Conservation (phyloP, 2,329 filamentous ascomycete genomes). For the Ophiocordyceps camponoti-floridani region DNA sequence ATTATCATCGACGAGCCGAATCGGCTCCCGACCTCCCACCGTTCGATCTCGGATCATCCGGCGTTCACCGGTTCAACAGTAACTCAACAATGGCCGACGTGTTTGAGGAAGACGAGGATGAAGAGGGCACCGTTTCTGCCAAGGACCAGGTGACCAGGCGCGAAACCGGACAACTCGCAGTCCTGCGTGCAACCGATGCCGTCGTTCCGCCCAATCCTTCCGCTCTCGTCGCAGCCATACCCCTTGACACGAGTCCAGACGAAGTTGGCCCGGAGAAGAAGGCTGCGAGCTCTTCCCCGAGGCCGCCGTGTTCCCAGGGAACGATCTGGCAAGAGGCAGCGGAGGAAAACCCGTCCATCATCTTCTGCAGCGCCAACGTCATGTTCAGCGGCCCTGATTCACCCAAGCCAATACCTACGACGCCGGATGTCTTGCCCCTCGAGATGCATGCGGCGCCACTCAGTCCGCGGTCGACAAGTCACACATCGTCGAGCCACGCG, state of each 20-base stretch:
- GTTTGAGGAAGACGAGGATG: slow-evolving; percentile 69
- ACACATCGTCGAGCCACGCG: slow-evolving; percentile 43
- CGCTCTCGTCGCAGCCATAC: neutral
- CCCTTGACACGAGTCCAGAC: neutral
- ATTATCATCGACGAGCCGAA: slow-evolving; percentile 62
- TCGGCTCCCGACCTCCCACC: slow-evolving; percentile 65
- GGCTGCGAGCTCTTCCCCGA: neutral
- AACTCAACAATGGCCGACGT: slow-evolving; percentile 69
- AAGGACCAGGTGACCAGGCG: neutral
- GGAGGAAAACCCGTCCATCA: slow-evolving; percentile 25
- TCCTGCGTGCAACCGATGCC: neutral
- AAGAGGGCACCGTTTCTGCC: slow-evolving; percentile 16
- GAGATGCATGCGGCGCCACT: slow-evolving; percentile 30
- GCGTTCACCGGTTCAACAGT: slow-evolving; percentile 44
- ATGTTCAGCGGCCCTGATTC: slow-evolving; percentile 17
- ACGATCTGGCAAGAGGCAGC: slow-evolving; percentile 19
- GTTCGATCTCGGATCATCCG: slow-evolving; percentile 45
- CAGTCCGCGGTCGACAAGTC: slow-evolving; percentile 47
- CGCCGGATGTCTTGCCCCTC: slow-evolving; percentile 29
- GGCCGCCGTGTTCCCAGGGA: neutral
- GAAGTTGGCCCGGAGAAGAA: neutral
- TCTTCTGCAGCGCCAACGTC: slow-evolving; percentile 19
- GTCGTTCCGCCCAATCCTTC: no score
- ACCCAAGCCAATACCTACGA: slow-evolving; percentile 20
- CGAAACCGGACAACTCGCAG: neutral